Evolutionary conservation across 2,329 filamentous ascomycete genomes (phyloP), one percentile per base, ranked within the genome.

Genomic region (Diplodia corticola): DNA sequence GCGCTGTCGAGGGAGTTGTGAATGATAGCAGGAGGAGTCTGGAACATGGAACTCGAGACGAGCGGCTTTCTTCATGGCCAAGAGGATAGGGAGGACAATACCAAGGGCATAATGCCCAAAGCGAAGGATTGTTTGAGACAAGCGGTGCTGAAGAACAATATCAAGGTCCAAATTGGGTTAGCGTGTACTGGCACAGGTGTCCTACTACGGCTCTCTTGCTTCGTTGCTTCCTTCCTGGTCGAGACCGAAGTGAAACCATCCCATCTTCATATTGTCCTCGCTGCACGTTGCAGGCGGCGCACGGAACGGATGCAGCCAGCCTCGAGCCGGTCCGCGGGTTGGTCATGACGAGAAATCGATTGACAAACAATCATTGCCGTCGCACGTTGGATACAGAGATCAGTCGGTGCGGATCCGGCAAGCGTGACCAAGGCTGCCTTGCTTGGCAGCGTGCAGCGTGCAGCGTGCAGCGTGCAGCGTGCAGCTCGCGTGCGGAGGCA

Each of bases 61-160:
- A 20, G n/a, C 24, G 57, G 28, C 57, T 13, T 40, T 33, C 24
- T 22, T 48, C 51, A 37, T 49, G 33, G 44, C 20, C 10, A 4
- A 28, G 30, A 22, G 40, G 13, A 60, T 40, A 33, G 44, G 22
- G n/a, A 13, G 20, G n/a, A 44, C 53, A 50, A 65, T 65, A 24
- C 20, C 57, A 48, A 30, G 20, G 37, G n/a, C 17, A 65, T 54
- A 65, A 65, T 60, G 26, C 53, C 30, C 9, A 65, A 55, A 44
- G 22, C 17, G 63, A 13, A 40, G 20, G 40, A 65, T 51, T 65
- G 63, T 65, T 44, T 59, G 33, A 65, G 53, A 65, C 63, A 49
- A 35, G 51, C n/a, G 49, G 46, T n/a, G 20, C 13, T n/a, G 33
- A 40, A 57, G 33, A 49, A 65, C 53, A 60, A 65, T 65, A 60